Conservation (phyloP, 169 alveolate genomes). For the Eimeria necatrix region DNA sequence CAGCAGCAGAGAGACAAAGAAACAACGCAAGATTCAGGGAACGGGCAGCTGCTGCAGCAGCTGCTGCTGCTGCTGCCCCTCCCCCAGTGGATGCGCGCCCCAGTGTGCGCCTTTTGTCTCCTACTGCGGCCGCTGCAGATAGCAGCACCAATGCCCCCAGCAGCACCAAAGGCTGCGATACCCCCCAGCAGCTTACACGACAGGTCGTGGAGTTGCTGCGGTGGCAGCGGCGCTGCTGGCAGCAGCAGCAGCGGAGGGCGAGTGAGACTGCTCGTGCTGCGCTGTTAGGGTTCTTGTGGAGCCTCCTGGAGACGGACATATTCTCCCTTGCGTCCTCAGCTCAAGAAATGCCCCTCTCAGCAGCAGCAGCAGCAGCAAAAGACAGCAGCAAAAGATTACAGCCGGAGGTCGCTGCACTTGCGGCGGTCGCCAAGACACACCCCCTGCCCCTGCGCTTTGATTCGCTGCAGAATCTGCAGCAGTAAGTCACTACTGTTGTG, state of each 20-base stretch:
- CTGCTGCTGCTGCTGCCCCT: background rate
- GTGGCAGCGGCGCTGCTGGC: background rate
- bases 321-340: background rate
- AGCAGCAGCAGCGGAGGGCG: constrained; percentile 1
- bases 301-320: constrained; percentile 6
- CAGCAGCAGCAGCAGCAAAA: constrained; percentile 16
- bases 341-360: background rate
- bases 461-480: constrained; percentile 1
- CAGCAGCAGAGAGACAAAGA: background rate
- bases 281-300: constrained; percentile 16
- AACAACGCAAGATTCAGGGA: background rate
- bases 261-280: constrained; percentile 12
- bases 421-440: background rate
- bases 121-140: background rate
- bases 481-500: background rate
- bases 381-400: constrained; percentile 29
- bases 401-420: constrained; percentile 3
- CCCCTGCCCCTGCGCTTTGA: constrained; percentile 10
- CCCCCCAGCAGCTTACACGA: background rate
- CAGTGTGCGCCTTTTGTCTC: background rate
- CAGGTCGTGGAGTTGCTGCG: background rate
- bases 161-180: background rate
- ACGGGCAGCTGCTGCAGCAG: background rate
- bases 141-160: background rate
- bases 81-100: background rate